Base-by-base conservation (phyloP, 257 asterid species). In the Paraleonurus japonicus region DNA sequence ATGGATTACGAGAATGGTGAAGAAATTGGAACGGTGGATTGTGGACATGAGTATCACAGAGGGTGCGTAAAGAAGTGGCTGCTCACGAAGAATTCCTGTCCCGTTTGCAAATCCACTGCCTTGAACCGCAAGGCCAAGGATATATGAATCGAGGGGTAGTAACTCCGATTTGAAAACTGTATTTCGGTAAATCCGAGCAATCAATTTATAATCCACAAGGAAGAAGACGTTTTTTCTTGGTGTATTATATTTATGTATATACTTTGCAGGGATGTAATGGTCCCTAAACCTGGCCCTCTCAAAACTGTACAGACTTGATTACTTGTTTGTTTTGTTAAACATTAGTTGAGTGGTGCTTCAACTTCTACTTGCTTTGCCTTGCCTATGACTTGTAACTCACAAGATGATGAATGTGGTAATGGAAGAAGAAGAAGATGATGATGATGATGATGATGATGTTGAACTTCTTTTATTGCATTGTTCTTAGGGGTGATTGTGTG, bases 31-130 rank as follows among this genome's bases (percentile, higher is more conserved):
- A 70, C 73, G 1, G 85, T 89, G 6, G 85, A 83, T 13, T 92
- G 97, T 33, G 83, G 89, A 17, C 96, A 92, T n/a, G 93, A 87
- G 69, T 89, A 86, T 69, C 96, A 92, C 70, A 82, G 55, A 1
- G 94, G 79, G 10, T 92, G 96, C 84, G 63, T 89, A 30, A 85
- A 70, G 82, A 85, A 85, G 75, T 92, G 93, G 96, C 79, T 92
- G 78, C 71, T 75, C 17, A 64, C 83, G 81, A 92, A 89, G 84
- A 89, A 89, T 39, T 65, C 76, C 4, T 89, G 97, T 37, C 89
- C 95, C 0, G 85, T 92, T 4, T 92, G 92, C 93, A 92, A 89
- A 78, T 83, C 93, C 16, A 59, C 83, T n/a, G 97, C 88, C 55
- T 74, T 88, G 81, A 72, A 62, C 24, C 61, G 74, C 22, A 82